Evolutionary conservation across 2,329 filamentous ascomycete genomes (phyloP), one percentile per base, ranked within the genome.

Genomic region (Grosmannia penicillata): DNA sequence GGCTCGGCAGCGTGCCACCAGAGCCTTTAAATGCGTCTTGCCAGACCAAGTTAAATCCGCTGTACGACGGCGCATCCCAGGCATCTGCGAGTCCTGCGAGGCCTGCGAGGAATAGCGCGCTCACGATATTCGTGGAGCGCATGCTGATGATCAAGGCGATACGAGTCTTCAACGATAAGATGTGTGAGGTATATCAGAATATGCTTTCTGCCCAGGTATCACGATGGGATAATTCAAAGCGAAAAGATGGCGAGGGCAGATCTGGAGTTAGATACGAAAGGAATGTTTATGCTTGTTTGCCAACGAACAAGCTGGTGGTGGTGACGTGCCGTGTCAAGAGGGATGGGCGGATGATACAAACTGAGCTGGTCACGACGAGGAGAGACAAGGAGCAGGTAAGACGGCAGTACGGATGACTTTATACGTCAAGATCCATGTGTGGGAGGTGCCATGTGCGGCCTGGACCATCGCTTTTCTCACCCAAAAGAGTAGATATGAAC

Each of bases 11-110:
- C 2, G 50, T 43, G 28, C 59, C 59, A 14, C 51, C 45, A 1
- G 36, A 25, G 7, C 66, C 67, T 2, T 36, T 23, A 39, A 70
- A 71, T 15, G 43, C 46, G 21, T 68, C 64, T 5, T 58, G 51
- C 63, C 63, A 71, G 31, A 63, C 35, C 6, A 53, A 48, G 18
- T 41, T 51, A 50, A 57, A 61, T 39, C 61, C 60, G 9, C 45
- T 43, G 45, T 68, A 66, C 18, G 33, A 21, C 2, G 66, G 63
- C 0, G 59, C 48, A 3, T 52, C 46, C 44, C 48, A 53, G 30
- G 65, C 65, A 1, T 50, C 45, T 17, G 49, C 56, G 10, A 58
- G 34, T 15, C 53, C 46, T 5, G 48, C 40, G 25, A 48, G 40
- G n/a, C 45, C 15, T 53, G 41, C 19, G 8, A 42, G 17, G 6